Evolutionary conservation across 2,329 filamentous ascomycete species (phyloP).

Genomic region (Talaromyces sp.): DNA sequence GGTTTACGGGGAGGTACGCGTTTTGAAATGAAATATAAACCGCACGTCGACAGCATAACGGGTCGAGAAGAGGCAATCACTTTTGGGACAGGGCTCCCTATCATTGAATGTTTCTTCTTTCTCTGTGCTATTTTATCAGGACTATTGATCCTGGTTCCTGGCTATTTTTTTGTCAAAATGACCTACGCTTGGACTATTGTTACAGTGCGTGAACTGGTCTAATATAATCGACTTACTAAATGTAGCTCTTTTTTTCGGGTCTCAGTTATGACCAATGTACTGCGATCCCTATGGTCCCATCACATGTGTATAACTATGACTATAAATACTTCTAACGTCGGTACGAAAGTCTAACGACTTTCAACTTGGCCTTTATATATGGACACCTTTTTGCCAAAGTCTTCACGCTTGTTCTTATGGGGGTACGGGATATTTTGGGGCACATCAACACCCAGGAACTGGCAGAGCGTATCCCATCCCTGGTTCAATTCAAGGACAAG

Average conservation of each 20-base stretch:
- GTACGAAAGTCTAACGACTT: not conserved
- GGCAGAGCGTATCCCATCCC: not conserved
- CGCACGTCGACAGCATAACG: slow-evolving; percentile 10
- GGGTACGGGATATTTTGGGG: not conserved
- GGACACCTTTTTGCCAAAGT: not conserved
- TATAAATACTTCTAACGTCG: too few species aligned
- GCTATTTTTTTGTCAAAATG: not conserved
- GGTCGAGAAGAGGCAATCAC: not conserved
- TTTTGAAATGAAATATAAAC: slow-evolving; percentile 31
- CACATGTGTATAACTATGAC: too few species aligned
- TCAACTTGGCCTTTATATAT: not conserved
- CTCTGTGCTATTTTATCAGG: not conserved
- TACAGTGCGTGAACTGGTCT: too few species aligned
- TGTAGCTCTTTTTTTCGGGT: too few species aligned
- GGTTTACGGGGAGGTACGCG: slow-evolving; percentile 15
- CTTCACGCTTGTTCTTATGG: not conserved
- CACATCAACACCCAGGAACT: not conserved
- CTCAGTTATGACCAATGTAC: too few species aligned
- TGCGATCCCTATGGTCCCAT: too few species aligned
- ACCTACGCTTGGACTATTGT: too few species aligned
- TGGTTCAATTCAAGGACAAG: not conserved
- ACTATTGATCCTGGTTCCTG: not conserved
- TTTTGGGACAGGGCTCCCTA: not conserved
- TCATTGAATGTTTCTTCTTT: not conserved
- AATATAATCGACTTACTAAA: too few species aligned